phyloP scores from a whole-genome alignment of 1,284 basidiomycete genomes.

The Leccinum laetum region DNA sequence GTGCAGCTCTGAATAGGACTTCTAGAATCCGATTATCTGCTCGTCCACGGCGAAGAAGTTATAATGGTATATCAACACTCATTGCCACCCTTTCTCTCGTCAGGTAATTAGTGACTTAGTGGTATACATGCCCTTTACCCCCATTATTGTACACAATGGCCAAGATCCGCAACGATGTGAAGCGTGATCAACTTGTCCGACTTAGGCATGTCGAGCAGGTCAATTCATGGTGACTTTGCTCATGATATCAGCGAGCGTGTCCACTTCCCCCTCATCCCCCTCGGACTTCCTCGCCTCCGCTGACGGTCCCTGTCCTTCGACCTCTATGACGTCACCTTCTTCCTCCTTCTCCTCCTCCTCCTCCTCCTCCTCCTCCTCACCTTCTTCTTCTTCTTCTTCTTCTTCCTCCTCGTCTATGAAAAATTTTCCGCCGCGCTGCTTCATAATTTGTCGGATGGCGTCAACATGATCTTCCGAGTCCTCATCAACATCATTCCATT shows the following conservation, averaged over 20 bases:
- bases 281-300: constrained; percentile 32
- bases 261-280: constrained; percentile 42
- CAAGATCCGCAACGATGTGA: constrained; percentile 3
- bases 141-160: not conserved
- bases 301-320: constrained; percentile 32
- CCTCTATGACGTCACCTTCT: constrained; percentile 35
- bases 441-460: constrained; percentile 62
- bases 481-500: constrained; percentile 86
- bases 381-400: constrained; percentile 8
- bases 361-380: constrained; percentile 34
- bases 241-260: constrained; percentile 62
- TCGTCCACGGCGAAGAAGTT: not conserved
- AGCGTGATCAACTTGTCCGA: not conserved
- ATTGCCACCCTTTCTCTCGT: constrained; percentile 4
- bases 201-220: constrained; percentile 10
- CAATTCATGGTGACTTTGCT: constrained; percentile 51
- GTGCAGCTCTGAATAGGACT: not conserved
- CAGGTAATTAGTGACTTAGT: constrained; percentile 15
- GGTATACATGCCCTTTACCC: constrained; percentile 25
- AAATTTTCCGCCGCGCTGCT: constrained; percentile 65
- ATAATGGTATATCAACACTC: constrained; percentile 2
- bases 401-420: constrained; percentile 75
- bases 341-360: constrained; percentile 17
- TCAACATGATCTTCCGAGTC: constrained; percentile 73
- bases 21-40: not conserved